Conservation (phyloP, 345 rosid genomes). For the Pseudoturritis turrita region DNA sequence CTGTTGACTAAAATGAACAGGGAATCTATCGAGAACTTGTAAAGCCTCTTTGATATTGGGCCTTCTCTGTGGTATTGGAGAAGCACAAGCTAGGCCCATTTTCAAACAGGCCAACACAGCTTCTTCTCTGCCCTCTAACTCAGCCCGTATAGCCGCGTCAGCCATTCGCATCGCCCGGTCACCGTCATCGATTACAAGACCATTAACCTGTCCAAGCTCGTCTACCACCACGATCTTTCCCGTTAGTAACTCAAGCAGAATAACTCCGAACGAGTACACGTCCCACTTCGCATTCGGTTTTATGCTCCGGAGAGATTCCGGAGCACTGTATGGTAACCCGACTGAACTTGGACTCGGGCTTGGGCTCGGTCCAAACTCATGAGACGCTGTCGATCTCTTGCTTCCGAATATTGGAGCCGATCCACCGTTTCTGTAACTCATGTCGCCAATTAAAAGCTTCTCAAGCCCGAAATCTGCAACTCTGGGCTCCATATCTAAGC, state of each 20-base stretch:
- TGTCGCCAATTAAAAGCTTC: conserved; percentile 55
- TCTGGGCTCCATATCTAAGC: conserved; percentile 69
- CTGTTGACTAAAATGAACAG: conserved; percentile 27
- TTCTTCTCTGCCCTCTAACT: conserved; percentile 83
- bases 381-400: conserved; percentile 68
- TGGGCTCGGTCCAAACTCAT: conserved; percentile 44
- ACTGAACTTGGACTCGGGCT: conserved; percentile 53
- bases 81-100: conserved; percentile 77
- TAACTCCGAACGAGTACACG: conserved; percentile 74
- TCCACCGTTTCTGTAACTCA: conserved; percentile 55
- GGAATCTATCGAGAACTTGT: conserved; percentile 69
- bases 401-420: conserved; percentile 78
- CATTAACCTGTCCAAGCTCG: conserved; percentile 85
- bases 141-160: conserved; percentile 63
- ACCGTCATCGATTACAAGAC: conserved; percentile 62
- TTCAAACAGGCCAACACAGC: conserved; percentile 74
- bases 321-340: conserved; percentile 70
- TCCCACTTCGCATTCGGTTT: conserved; percentile 94
- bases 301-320: conserved; percentile 76
- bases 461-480: conserved; percentile 91
- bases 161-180: conserved; percentile 61
- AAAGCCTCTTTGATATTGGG: conserved; percentile 77
- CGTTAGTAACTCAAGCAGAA: conserved; percentile 68
- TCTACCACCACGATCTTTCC: conserved; percentile 73
- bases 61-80: conserved; percentile 78